phyloP scores from a whole-genome alignment of 1,139 yeast genomes.

The Geotrichum histeridarum region DNA sequence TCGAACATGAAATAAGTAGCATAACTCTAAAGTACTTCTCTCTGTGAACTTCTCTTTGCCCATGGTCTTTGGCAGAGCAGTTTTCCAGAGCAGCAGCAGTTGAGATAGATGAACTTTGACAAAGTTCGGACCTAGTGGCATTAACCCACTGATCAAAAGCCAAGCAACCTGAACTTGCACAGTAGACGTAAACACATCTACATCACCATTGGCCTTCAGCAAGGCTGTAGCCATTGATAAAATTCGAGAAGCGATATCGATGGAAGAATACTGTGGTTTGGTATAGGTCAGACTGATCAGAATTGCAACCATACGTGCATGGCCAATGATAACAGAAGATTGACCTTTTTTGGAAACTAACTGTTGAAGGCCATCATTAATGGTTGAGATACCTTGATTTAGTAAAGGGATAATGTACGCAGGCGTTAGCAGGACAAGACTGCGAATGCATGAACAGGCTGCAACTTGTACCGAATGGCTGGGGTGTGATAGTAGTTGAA shows the following conservation, averaged over 20 bases:
- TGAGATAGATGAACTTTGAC: conserved; percentile 71
- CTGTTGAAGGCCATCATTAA: conserved; percentile 31
- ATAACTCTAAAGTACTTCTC: conserved; percentile 33
- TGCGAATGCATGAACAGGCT: conserved; percentile 26
- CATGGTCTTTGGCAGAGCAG: conserved; percentile 53
- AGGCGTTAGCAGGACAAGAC: conserved; percentile 28
- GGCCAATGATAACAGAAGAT: conserved; percentile 28
- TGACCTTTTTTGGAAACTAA: conserved; percentile 24
- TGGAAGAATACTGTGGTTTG: conserved; percentile 35
- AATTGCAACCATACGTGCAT: conserved; percentile 30
- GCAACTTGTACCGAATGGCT: conserved; percentile 27
- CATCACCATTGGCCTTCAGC: conserved; percentile 32
- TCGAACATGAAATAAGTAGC: conserved; percentile 37
- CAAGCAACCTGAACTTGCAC: conserved; percentile 46
- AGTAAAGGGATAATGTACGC: conserved; percentile 29
- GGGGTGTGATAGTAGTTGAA: conserved; percentile 24
- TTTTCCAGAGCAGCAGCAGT: conserved; percentile 73
- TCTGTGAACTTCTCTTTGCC: conserved; percentile 32
- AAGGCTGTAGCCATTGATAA: conserved; percentile 36
- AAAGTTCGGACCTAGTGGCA: conserved; percentile 62
- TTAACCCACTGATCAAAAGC: conserved; percentile 71
- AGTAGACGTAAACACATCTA: conserved; percentile 30
- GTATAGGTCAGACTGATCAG: conserved; percentile 31
- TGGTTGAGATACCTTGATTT: conserved; percentile 25
- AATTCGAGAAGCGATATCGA: conserved; percentile 35